Evolutionary conservation across 805 yeast genomes (phyloP), one percentile per base, ranked within the genome.

Genomic region (Lipomyces lipofer): DNA sequence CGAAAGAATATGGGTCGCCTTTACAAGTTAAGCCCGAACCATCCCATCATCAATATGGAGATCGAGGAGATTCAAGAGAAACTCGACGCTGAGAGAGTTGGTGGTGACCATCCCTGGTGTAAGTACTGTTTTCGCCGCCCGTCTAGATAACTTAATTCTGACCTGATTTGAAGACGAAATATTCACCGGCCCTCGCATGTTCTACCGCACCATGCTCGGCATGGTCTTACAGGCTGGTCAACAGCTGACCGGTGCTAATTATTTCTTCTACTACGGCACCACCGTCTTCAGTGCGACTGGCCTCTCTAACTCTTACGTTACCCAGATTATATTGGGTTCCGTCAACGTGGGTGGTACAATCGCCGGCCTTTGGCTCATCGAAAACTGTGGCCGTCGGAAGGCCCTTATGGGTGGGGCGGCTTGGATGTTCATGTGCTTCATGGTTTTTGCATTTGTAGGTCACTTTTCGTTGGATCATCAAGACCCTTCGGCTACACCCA

Each of bases 381-480:
- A 84, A 65, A 69, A 69, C 36, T 66, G 80, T 63, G 94, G 94
- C 62, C 81, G 91, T 70, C 79, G 90, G 70, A 72, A 78, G 48
- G 68, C 81, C 44, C 73, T 85, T 71, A 66, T 84, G 51, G 68
- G 69, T 55, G 91, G 91, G 58, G 81, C 87, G 36, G 69, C 77
- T 33, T 80, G 82, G 56, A 84, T 83, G 86, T 62, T 78, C 1
- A 83, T 73, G 78, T 63, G 67, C 75, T 36, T 82, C 83, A 0
- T 78, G n/a, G 74, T 86, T 44, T 84, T 88, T 58, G 96, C 87
- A 1, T 77, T 78, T 48, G 84, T 82, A 30, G 85, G 86, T 51
- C 71, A 71, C 42, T 50, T 68, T 17, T 10, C 12, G 13, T 27
- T 38, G 15, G 45, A 28, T 83, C 71, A 5, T 53, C 56, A 28